A percentile compares a stretch with the other conserved stretches of the same genome.
phyloP scores from a whole-genome alignment of 2,329 filamentous ascomycete genomes.

The Cladosporium velox region DNA sequence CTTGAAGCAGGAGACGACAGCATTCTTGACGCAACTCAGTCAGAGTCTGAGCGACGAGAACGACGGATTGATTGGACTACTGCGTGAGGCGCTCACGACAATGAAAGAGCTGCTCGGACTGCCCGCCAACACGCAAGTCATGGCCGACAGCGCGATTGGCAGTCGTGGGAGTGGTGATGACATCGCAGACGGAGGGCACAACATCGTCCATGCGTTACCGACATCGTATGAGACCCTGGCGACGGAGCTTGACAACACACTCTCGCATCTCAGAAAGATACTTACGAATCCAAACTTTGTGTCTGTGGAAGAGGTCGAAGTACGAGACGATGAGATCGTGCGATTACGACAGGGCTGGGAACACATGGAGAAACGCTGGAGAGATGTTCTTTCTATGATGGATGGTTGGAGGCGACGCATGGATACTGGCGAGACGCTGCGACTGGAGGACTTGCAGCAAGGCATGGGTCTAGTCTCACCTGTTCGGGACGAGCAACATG shows the following conservation, averaged over 20 bases:
- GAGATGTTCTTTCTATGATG: slow-evolving; percentile 85
- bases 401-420: slow-evolving; percentile 88
- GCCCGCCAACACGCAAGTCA: slow-evolving; percentile 37
- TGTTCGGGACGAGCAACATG: slow-evolving; percentile 29
- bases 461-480: slow-evolving; percentile 57
- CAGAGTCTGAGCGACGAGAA: slow-evolving; percentile 89
- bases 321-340: slow-evolving; percentile 88
- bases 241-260: slow-evolving; percentile 70
- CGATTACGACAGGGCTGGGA: slow-evolving; percentile 84
- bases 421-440: slow-evolving; percentile 69
- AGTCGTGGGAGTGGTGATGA: slow-evolving; percentile 33
- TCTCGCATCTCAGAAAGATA: slow-evolving; percentile 79
- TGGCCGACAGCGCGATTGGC: slow-evolving; percentile 36
- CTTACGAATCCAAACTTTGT: slow-evolving; percentile 96
- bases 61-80: slow-evolving; percentile 72
- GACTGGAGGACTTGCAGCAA: slow-evolving; percentile 61
- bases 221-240: slow-evolving; percentile 69
- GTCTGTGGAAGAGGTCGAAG: slow-evolving; percentile 86
- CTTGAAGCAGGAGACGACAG: slow-evolving; percentile 82
- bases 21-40: slow-evolving; percentile 83
- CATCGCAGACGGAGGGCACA: slow-evolving; percentile 27
- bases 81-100: slow-evolving; percentile 70
- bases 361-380: slow-evolving; percentile 89
- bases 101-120: slow-evolving; percentile 66
- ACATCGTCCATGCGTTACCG: slow-evolving; percentile 51